These are phyloP conservation scores for Alternaria viburni DNA, from an alignment of 2,329 filamentous ascomycete species.

Conservation along the genomic window DNA sequence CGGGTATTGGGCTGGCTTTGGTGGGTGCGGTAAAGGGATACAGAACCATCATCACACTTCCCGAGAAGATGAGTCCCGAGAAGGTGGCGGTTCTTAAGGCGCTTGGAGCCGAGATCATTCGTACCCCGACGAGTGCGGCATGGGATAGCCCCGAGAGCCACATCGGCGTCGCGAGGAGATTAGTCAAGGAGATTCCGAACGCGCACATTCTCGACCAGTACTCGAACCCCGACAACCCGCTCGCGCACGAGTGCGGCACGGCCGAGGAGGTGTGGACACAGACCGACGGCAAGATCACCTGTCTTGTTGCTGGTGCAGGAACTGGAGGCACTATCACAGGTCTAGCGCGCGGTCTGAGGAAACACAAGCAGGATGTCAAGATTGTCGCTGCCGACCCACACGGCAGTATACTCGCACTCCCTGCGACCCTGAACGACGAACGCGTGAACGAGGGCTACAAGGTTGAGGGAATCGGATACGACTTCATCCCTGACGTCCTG, in stretches of 20 bases:
- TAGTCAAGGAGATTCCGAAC: slow-evolving; percentile 95
- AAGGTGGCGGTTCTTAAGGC: slow-evolving; percentile 95
- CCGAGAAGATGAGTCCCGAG: slow-evolving; percentile 99
- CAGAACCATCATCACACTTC: slow-evolving; percentile 97
- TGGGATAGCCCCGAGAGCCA: slow-evolving; percentile 95
- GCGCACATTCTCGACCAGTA: slow-evolving; percentile 98
- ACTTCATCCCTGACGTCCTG: slow-evolving; percentile 95
- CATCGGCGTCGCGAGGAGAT: slow-evolving; percentile 87
- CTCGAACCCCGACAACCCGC: slow-evolving; percentile 86
- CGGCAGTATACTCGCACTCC: slow-evolving; percentile 88
- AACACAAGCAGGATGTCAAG: slow-evolving; percentile 85
- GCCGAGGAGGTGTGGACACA: slow-evolving; percentile 97
- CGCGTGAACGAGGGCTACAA: slow-evolving; percentile 88
- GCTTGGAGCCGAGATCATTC: slow-evolving; percentile 94
- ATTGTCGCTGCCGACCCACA: slow-evolving; percentile 91
- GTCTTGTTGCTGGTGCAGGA: slow-evolving; percentile 88
- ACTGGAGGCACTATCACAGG: slow-evolving; percentile 96
- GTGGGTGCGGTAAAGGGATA: slow-evolving; percentile 97
- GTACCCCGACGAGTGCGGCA: slow-evolving; percentile 93
- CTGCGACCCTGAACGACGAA: slow-evolving; percentile 78
- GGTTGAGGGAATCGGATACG: slow-evolving; percentile 98
- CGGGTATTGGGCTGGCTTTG: slow-evolving; percentile 93
- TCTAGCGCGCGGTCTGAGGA: slow-evolving; percentile 80
- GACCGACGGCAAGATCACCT: slow-evolving; percentile 80
- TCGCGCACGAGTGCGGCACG: slow-evolving; percentile 91